phyloP scores from a whole-genome alignment of 192 early-diverging fungal genomes.

The Coemansia sp. region DNA sequence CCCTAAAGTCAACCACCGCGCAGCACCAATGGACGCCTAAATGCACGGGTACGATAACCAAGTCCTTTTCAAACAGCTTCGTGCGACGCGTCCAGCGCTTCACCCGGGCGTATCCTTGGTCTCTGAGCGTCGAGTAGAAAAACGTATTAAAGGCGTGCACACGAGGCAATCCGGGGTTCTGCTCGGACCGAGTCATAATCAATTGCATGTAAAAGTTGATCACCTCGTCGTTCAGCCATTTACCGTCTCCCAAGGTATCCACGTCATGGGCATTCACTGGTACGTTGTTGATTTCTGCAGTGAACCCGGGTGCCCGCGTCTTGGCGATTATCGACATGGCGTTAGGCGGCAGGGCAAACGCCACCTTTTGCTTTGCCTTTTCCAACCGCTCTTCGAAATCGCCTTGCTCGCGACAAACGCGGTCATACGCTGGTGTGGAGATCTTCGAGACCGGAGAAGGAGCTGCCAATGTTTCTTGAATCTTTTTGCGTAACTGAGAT shows the following conservation, averaged over 20 bases:
- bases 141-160: constrained; percentile 92
- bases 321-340: constrained; percentile 26
- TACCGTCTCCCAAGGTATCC: constrained; percentile 66
- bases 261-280: constrained; percentile 66
- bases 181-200: constrained; percentile 67
- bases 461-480: constrained; percentile 37
- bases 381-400: constrained; percentile 34
- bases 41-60: constrained; percentile 85
- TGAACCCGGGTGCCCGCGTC: constrained; percentile 25
- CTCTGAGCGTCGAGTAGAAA: constrained; percentile 76
- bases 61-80: constrained; percentile 70
- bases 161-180: constrained; percentile 57
- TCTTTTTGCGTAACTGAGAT: constrained; percentile 41
- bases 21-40: constrained; percentile 77
- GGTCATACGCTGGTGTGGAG: constrained; percentile 46
- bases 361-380: constrained; percentile 18
- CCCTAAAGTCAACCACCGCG: constrained; percentile 62
- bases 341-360: constrained; percentile 28
- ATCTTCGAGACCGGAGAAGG: constrained; percentile 11
- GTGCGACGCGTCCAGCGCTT: constrained; percentile 80
- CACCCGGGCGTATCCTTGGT: constrained; percentile 73
- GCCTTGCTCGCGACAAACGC: constrained; percentile 21
- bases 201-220: constrained; percentile 93
- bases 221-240: constrained; percentile 96
- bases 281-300: constrained; percentile 57